A percentile compares a stretch with the other conserved stretches of the same genome.
Conservation (phyloP, 306 rosid genomes). For the Acacia crassicarpa region DNA sequence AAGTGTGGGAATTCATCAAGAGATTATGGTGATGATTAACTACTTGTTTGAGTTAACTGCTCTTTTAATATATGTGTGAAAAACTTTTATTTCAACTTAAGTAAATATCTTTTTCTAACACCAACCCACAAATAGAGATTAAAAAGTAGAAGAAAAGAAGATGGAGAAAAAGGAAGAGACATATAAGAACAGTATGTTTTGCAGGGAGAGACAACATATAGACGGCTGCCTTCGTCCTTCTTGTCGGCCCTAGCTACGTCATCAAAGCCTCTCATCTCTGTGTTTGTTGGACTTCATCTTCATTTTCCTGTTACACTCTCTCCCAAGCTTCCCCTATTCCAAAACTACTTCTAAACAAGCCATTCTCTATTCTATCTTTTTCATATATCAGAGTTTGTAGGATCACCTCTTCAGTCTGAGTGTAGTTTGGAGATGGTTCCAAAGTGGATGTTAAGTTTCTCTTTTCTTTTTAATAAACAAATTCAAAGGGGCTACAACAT, state of each 20-base stretch:
- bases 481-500: background rate
- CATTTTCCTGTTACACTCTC: background rate
- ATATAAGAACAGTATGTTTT: slow-evolving; percentile 54
- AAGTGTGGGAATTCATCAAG: too few species aligned
- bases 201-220: slow-evolving; percentile 38
- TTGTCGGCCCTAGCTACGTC: slow-evolving; percentile 54
- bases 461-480: background rate
- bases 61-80: too few species aligned
- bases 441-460: slow-evolving; percentile 19
- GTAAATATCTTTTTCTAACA: too few species aligned
- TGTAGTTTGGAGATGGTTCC: slow-evolving; percentile 15
- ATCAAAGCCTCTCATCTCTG: background rate
- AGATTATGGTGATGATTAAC: too few species aligned
- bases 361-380: background rate
- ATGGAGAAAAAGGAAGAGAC: background rate
- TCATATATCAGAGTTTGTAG: background rate
- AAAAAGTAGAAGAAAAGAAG: background rate
- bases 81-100: too few species aligned
- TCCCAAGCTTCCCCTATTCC: background rate
- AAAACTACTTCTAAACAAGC: background rate
- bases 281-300: background rate
- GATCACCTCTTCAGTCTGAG: slow-evolving; percentile 17
- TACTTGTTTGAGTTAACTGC: too few species aligned
- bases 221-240: slow-evolving; percentile 68
- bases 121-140: too few species aligned